Evolutionary conservation across 2,329 filamentous ascomycete genomes (phyloP), one percentile per base, ranked within the genome.

Genomic region (Myriangium duriaei): DNA sequence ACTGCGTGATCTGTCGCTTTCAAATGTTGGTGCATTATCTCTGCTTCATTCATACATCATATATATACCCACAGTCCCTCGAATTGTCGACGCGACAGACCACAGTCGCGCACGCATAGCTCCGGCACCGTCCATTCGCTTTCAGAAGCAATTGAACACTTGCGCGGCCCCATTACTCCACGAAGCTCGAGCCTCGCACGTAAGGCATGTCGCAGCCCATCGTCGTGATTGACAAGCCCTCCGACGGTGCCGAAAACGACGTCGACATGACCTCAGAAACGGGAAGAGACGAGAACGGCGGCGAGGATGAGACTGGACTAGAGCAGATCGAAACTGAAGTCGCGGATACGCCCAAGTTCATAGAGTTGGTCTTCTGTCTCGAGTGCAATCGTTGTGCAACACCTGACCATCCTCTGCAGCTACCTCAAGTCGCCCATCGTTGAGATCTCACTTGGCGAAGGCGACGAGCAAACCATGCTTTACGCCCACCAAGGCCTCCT

Each of bases 401-500:
- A 16, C 18, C 30, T 24, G 26, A 29, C 41, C 33, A 30, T 15
- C 17, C 11, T 11, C n/a, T 13, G 28, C 41, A 68, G 65, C 54
- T 59, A 65, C 47, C 55, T 69, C 39, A 62, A 61, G 49, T 67
- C 63, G 14, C 62, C 65, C 0, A 65, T 69, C 24, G 51, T 69
- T 32, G 58, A 68, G 43, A 51, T 69, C 2, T 34, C 60, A 4
- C 58, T 65, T 24, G 64, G 64, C 42, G 59, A 61, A 33, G 76
- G 68, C 40, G 72, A 75, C 4, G 57, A 62, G 2, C 67, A 72
- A 49, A 76, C 74, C 7, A 66, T 76, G 19, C 69, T 95, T 42
- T 78, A 75, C 15, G 84, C 84, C 5, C 87, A 95, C 58, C 80
- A 93, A 61, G 77, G 68, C 3, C 69, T 95, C 16, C 68, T 96